Conservation (phyloP, 1,284 basidiomycete species). For the Schizophyllum amplum region DNA sequence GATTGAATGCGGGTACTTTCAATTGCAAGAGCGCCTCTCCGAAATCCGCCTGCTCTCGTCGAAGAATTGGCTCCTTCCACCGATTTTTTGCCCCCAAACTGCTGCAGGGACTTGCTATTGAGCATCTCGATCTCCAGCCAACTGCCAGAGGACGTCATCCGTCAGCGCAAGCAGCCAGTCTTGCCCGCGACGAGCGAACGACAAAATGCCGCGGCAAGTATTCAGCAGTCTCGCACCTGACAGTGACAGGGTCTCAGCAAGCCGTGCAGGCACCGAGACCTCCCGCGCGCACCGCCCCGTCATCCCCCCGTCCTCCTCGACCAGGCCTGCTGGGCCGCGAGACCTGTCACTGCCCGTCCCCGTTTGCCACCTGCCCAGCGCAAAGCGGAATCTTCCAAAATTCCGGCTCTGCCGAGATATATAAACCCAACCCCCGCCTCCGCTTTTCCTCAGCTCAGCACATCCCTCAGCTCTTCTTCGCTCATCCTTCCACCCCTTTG, state of each 20-base stretch:
- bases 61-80: too few species aligned
- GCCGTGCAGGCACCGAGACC: neutral
- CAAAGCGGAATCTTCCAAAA: neutral
- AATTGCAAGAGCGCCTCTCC: too few species aligned
- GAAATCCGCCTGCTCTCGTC: too few species aligned
- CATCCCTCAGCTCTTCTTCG: neutral
- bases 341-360: neutral
- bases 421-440: neutral
- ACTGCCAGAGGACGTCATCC: too few species aligned
- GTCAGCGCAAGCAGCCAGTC: too few species aligned
- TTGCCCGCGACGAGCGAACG: too few species aligned
- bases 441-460: neutral
- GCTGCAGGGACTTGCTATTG: too few species aligned
- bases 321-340: neutral
- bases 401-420: neutral
- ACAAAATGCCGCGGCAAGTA: neutral
- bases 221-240: neutral
- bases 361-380: neutral
- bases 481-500: neutral
- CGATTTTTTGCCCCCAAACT: too few species aligned
- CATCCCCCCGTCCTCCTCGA: neutral
- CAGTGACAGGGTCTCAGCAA: neutral
- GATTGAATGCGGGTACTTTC: too few species aligned
- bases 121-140: too few species aligned
- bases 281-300: neutral